phyloP scores from a whole-genome alignment of 441 rosid species.

The Dalechampia spathulata region DNA sequence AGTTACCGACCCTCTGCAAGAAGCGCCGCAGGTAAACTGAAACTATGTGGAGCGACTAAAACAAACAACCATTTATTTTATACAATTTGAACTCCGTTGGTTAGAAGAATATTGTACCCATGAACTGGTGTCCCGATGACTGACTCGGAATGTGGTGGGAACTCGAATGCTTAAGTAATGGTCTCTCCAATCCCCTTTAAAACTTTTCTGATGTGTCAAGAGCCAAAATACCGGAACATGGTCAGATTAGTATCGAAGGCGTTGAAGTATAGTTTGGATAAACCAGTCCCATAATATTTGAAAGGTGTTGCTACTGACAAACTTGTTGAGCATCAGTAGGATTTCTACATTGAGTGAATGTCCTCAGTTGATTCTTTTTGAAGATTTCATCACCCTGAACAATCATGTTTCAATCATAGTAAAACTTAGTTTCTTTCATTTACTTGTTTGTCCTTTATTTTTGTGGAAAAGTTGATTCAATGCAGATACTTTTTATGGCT shows the following conservation, averaged over 20 bases:
- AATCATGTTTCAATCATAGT: background rate
- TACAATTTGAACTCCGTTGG: background rate
- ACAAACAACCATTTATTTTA: too few species aligned
- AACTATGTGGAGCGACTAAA: too few species aligned
- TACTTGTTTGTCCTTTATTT: background rate
- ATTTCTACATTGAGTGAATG: too few species aligned
- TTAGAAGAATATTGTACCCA: background rate
- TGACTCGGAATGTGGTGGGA: background rate
- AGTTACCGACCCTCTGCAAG: conserved; percentile 20
- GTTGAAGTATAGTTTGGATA: background rate
- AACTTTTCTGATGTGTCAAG: background rate
- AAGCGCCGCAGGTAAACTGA: conserved; percentile 43
- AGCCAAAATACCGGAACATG: background rate
- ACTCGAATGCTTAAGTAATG: background rate
- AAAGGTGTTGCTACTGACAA: background rate
- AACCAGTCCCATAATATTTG: too few species aligned
- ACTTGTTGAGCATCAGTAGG: background rate
- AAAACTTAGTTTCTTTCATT: background rate
- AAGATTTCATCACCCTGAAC: background rate
- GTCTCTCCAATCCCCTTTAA: background rate
- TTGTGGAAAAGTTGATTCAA: background rate
- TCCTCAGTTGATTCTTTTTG: background rate
- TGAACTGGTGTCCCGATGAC: background rate
- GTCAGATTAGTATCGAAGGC: background rate
- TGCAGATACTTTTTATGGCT: background rate